A percentile compares a stretch with the other conserved stretches of the same genome.
phyloP scores from a whole-genome alignment of 2,329 filamentous ascomycete genomes.

The Zalaria obscura region DNA sequence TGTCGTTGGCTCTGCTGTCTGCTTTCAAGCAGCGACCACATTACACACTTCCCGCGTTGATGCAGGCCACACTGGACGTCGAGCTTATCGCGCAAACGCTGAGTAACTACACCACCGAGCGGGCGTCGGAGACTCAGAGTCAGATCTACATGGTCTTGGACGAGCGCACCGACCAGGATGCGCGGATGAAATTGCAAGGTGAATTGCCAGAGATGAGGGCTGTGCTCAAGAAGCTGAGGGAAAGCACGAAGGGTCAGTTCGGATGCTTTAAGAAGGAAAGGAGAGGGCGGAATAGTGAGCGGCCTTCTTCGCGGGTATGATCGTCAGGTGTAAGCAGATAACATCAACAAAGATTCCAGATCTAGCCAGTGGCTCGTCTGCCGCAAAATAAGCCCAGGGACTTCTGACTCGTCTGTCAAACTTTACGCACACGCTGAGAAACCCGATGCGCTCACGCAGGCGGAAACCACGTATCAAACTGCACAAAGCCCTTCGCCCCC shows the following conservation, averaged over 20 bases:
- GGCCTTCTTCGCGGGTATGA: too few relatives aligned
- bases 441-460: neutral
- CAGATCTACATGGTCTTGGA: conserved; percentile 89
- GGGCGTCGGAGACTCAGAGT: conserved; percentile 66
- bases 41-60: conserved; percentile 69
- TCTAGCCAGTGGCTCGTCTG: too few relatives aligned
- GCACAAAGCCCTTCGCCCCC: neutral
- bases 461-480: neutral
- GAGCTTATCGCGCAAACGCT: conserved; percentile 95
- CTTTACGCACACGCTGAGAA: too few relatives aligned
- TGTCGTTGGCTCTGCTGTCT: conserved; percentile 64
- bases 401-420: too few relatives aligned
- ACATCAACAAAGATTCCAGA: too few relatives aligned
- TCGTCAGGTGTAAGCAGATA: too few relatives aligned
- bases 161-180: conserved; percentile 74
- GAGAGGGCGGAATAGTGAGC: neutral
- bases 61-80: conserved; percentile 94
- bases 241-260: conserved; percentile 73
- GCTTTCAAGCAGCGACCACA: conserved; percentile 51
- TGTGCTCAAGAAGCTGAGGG: conserved; percentile 69
- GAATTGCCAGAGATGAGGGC: conserved; percentile 83
- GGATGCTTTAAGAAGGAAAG: conserved; percentile 17
- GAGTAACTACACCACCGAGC: conserved; percentile 74
- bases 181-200: conserved; percentile 62
- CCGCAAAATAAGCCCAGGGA: too few relatives aligned